Evolutionary conservation across 1,284 basidiomycete genomes (phyloP).

Genomic region (Puccinia sorghi): DNA sequence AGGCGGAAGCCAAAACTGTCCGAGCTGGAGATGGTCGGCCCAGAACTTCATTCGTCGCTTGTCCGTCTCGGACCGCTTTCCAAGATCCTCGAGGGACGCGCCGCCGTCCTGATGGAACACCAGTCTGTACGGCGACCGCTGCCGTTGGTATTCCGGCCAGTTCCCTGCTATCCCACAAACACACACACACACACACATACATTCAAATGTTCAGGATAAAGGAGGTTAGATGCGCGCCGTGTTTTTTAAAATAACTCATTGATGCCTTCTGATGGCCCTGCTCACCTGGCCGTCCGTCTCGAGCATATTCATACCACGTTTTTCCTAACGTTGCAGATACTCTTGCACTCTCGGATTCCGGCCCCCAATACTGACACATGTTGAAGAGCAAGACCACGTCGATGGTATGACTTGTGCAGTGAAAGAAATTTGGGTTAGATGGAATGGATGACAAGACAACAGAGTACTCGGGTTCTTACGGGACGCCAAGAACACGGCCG

Average conservation of each 20-base stretch:
- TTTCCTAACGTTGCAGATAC: conserved; percentile 24
- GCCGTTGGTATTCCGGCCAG: conserved; percentile 23
- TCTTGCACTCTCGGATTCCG: conserved; percentile 26
- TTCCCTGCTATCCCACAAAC: not conserved
- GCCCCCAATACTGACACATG: conserved; percentile 14
- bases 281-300: conserved; percentile 28
- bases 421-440: not conserved
- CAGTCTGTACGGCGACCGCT: conserved; percentile 12
- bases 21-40: not conserved
- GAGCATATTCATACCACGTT: conserved; percentile 21
- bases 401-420: conserved; percentile 17
- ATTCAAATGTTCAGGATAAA: not conserved
- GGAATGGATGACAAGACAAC: not conserved
- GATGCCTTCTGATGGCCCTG: not conserved
- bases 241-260: no score
- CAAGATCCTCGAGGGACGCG: not conserved
- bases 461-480: not conserved
- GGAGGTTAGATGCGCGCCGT: no score
- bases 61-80: conserved; percentile 5
- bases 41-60: conserved; percentile 26
- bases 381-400: conserved; percentile 24
- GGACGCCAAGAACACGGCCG: not conserved
- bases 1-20: not conserved
- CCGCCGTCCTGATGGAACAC: conserved; percentile 26
- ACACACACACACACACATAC: not conserved